Base-by-base conservation (phyloP, 345 rosid species). In the Lepidium aucheri region DNA sequence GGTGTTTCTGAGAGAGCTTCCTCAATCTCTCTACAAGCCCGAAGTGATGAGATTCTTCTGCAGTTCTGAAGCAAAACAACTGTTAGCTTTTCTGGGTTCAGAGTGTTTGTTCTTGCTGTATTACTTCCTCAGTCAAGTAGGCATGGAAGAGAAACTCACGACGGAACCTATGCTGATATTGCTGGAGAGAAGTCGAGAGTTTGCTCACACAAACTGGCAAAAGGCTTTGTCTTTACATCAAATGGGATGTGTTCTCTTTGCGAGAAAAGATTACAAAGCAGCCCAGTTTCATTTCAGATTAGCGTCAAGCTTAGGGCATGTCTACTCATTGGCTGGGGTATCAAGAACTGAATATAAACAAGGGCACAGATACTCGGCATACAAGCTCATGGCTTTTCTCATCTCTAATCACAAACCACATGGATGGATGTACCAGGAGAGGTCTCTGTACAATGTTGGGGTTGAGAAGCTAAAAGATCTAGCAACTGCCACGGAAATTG, bases 391-490 rank as follows among this genome's bases (percentile, higher is more conserved):
- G 65, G 76, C 68, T 74, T 85, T 82, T 40, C 77, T 93, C 53
- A 79, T 93, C 63, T 73, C 83, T 4, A 76, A 82, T 60, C 68
- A 84, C 76, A 79, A 81, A 63, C 80, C 90, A 62, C 76, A 70
- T 47, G 98, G 96, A n/a, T 93, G 98, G 98, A 93, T 93, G 95
- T 90, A 80, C 73, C 98, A 93, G 62, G 98, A 93, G 76, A 73
- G 92, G 68, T 84, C 95, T 50, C 69, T 90, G 33, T 93, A 86
- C 70, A 82, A 80, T 36, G 60, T 81, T 16, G 92, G 85, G 18
- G 70, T 44, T 47, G 87, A 84, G 63, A 93, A 88, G 74, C 74
- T 83, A 9, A 65, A 52, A 22, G 97, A 93, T 79, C 68, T 81
- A 72, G 80, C 78, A 40, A 61, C 76, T 55, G 95, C 98, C 41